Percentiles rank a stretch among this genome's conserved stretches.
phyloP scores from a whole-genome alignment of 345 rosid species.

The Lepidium africanum region DNA sequence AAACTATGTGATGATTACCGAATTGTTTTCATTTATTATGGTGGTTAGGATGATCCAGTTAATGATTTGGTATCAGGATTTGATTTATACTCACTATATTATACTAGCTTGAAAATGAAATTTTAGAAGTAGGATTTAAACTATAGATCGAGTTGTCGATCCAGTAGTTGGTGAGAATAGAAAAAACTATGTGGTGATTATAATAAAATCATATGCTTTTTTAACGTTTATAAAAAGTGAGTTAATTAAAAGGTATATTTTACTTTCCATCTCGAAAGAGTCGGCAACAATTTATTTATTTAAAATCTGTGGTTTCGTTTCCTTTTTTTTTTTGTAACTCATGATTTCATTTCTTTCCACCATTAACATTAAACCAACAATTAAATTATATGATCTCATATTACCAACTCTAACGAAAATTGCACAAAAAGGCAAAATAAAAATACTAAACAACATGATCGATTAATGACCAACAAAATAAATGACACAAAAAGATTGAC shows the following conservation, averaged over 20 bases:
- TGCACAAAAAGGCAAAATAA: background rate
- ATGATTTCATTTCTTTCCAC: background rate
- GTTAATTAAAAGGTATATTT: background rate
- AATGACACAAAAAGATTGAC: background rate
- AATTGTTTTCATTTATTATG: no score
- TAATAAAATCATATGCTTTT: background rate
- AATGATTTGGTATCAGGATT: no score
- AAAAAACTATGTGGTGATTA: no score
- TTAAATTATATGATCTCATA: conserved; percentile 5
- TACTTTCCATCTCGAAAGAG: background rate
- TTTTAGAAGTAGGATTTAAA: no score
- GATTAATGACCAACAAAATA: background rate
- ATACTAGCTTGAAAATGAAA: no score
- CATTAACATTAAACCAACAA: background rate
- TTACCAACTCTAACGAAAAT: conserved; percentile 21
- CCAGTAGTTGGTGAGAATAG: no score
- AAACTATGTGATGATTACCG: no score
- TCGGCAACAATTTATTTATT: background rate
- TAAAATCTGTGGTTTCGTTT: no score
- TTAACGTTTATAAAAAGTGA: background rate
- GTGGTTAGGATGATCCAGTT: no score
- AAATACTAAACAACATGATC: background rate
- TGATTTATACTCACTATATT: no score
- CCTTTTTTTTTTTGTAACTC: no score
- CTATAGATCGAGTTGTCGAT: no score